A percentile compares a stretch with the other conserved stretches of the same genome.
These are phyloP conservation scores for Septoria petroselini DNA, from an alignment of 2,329 filamentous ascomycete genomes.

Conservation along the genomic window DNA sequence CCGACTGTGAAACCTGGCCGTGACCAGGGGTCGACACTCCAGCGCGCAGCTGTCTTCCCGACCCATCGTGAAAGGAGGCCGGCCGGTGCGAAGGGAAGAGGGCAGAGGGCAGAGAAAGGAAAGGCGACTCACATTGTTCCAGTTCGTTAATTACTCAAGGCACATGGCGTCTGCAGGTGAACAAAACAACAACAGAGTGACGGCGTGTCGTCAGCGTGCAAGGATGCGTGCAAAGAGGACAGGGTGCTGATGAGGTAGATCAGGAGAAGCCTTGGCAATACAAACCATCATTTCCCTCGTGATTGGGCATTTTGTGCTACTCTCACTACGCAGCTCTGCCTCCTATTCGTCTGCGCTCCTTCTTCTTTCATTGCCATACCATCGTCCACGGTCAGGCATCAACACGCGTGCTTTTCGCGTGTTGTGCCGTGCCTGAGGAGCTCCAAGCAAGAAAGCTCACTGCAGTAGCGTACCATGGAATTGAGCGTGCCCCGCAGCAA, in stretches of 20 bases:
- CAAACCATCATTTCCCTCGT: neutral
- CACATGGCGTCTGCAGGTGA: neutral
- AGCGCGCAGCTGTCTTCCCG: too few relatives aligned
- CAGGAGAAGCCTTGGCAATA: neutral
- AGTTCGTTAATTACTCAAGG: neutral
- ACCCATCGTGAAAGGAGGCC: too few relatives aligned
- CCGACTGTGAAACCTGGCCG: slow-evolving; percentile 2
- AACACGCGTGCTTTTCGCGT: too few relatives aligned
- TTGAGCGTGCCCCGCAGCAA: slow-evolving; percentile 31
- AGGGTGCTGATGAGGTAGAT: neutral
- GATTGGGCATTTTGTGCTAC: too few relatives aligned
- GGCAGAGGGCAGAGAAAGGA: neutral
- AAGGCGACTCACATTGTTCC: neutral
- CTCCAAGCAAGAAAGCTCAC: too few relatives aligned
- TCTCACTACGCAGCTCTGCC: too few relatives aligned
- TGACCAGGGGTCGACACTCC: too few relatives aligned
- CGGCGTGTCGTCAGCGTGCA: slow-evolving; percentile 1
- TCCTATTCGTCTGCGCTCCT: neutral
- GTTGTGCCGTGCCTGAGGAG: too few relatives aligned
- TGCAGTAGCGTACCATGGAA: slow-evolving; percentile 28
- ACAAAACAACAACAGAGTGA: neutral
- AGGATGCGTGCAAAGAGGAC: neutral
- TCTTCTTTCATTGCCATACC: neutral
- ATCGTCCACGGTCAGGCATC: too few relatives aligned
- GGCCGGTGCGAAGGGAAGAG: too few relatives aligned